Evolutionary conservation across 345 rosid species (phyloP).

Genomic region (Aegle marmelos): DNA sequence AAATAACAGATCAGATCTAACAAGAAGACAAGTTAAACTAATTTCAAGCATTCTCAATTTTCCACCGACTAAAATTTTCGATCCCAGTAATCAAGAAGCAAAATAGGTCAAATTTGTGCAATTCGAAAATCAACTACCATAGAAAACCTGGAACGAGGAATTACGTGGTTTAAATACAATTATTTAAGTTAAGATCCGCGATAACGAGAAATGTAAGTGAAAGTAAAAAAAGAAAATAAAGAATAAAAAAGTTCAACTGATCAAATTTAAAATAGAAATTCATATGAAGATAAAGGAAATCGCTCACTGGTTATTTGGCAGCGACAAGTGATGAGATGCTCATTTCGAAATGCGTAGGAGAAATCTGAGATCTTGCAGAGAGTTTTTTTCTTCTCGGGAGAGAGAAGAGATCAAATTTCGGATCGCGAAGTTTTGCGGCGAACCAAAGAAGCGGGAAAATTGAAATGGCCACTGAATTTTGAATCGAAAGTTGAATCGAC

Average conservation of each 20-base stretch:
- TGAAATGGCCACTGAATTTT: background rate
- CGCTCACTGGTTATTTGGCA: background rate
- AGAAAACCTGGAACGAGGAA: background rate
- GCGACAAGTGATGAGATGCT: background rate
- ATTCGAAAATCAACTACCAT: background rate
- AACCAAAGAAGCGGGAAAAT: slow-evolving; percentile 9
- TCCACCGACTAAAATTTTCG: background rate
- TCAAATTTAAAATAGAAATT: background rate
- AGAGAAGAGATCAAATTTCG: background rate
- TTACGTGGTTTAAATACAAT: background rate
- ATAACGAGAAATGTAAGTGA: too few relatives aligned
- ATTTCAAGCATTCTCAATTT: background rate
- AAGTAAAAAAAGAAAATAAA: background rate
- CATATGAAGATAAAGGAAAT: background rate
- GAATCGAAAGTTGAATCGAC: background rate
- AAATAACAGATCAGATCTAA: background rate
- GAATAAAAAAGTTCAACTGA: background rate
- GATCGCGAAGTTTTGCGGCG: background rate
- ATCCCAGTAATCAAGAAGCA: background rate
- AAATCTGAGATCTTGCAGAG: background rate
- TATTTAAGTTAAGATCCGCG: background rate
- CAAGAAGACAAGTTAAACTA: background rate
- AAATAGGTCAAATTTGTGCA: background rate
- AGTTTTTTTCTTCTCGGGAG: background rate
- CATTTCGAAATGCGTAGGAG: background rate